A percentile compares a stretch with the other conserved stretches of the same genome.
These are phyloP conservation scores for Zygotorulaspora mrakii DNA, from an alignment of 1,139 yeast species.

Conservation along the genomic window DNA sequence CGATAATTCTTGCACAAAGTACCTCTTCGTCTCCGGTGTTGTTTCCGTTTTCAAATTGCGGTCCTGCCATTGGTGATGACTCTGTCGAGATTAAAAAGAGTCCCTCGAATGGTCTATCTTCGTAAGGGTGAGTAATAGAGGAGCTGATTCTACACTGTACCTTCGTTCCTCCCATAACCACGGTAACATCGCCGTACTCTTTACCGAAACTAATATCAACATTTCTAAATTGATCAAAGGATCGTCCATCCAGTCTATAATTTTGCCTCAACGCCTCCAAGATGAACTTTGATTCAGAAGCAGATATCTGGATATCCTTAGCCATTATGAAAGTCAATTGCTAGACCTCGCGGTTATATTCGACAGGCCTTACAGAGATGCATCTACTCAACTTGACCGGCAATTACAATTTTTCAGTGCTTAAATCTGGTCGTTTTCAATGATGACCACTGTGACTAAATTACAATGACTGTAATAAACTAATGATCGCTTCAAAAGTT, in stretches of 20 bases:
- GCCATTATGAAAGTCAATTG: conserved; percentile 42
- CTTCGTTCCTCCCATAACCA: conserved; percentile 68
- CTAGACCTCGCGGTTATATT: too few relatives aligned
- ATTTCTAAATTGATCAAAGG: conserved; percentile 57
- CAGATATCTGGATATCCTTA: conserved; percentile 58
- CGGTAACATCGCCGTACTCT: conserved; percentile 78
- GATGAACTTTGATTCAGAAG: conserved; percentile 60
- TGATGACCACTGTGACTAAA: too few relatives aligned
- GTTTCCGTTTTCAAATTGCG: conserved; percentile 70
- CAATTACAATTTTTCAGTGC: too few relatives aligned
- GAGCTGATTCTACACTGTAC: conserved; percentile 78
- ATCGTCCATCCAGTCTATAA: conserved; percentile 65
- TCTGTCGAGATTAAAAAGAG: conserved; percentile 80
- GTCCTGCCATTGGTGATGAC: conserved; percentile 83
- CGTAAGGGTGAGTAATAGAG: conserved; percentile 75
- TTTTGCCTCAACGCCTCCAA: conserved; percentile 60
- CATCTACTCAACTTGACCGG: too few relatives aligned
- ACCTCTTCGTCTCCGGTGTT: conserved; percentile 71
- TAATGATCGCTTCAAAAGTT: too few relatives aligned
- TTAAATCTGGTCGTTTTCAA: too few relatives aligned
- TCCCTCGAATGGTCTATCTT: conserved; percentile 94
- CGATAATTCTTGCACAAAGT: conserved; percentile 73
- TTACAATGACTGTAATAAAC: too few relatives aligned
- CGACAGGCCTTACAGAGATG: too few relatives aligned
- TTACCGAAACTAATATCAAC: conserved; percentile 62